Percentiles rank a stretch among this genome's conserved stretches.
Evolutionary conservation across 1,284 basidiomycete genomes (phyloP).

Genomic region (Melampsora americana): DNA sequence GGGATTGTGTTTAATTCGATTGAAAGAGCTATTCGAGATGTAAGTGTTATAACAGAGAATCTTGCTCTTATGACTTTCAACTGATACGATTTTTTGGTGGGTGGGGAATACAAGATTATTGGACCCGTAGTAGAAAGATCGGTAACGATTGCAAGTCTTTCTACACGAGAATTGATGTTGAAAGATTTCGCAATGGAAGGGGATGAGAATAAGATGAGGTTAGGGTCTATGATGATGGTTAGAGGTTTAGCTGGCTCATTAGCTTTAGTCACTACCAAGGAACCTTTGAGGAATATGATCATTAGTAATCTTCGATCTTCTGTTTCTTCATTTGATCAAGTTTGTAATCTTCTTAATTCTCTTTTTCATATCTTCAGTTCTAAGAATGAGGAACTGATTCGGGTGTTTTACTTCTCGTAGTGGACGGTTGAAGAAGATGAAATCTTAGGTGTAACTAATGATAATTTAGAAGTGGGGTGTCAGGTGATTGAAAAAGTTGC

Average conservation of each 20-base stretch:
- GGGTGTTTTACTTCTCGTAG: conserved; percentile 48
- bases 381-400: not conserved
- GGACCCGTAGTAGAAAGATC: conserved; percentile 95
- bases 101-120: conserved; percentile 67
- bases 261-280: conserved; percentile 96
- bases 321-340: conserved; percentile 54
- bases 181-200: conserved; percentile 96
- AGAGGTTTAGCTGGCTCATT: conserved; percentile 94
- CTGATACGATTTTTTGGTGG: too few relatives aligned
- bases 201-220: conserved; percentile 83
- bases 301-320: conserved; percentile 80
- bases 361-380: not conserved
- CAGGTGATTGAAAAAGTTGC: conserved; percentile 94
- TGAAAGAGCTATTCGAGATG: conserved; percentile 86
- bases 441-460: conserved; percentile 76
- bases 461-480: conserved; percentile 92
- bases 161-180: conserved; percentile 87
- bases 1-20: conserved; percentile 86
- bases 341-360: not conserved
- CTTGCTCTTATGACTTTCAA: too few relatives aligned
- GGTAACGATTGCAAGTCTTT: conserved; percentile 98
- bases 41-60: too few relatives aligned
- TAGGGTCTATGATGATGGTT: conserved; percentile 92
- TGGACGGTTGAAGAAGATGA: conserved; percentile 59
- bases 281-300: conserved; percentile 89